phyloP scores from a whole-genome alignment of 805 yeast genomes.

The Tetrapisispora phaffii region DNA sequence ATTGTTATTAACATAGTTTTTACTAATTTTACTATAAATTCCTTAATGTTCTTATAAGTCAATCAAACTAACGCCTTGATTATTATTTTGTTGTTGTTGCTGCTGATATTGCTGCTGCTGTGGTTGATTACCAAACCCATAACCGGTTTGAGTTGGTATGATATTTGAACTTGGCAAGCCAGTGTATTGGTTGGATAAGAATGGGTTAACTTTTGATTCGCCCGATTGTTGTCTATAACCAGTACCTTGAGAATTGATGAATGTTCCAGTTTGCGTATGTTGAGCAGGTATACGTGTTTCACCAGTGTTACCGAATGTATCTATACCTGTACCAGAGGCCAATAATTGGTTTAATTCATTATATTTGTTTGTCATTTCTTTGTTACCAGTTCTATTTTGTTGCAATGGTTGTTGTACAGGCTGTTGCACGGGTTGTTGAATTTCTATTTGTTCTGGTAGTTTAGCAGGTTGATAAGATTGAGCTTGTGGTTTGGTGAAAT shows the following conservation, averaged over 20 bases:
- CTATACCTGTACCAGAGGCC: conserved; percentile 83
- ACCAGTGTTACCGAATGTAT: conserved; percentile 53
- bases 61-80: conserved; percentile 5
- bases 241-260: conserved; percentile 82
- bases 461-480: conserved; percentile 1
- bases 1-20: not conserved
- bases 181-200: conserved; percentile 55
- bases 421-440: conserved; percentile 1
- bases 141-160: conserved; percentile 83
- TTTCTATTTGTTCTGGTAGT: conserved; percentile 4
- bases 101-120: conserved; percentile 10
- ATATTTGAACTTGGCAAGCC: conserved; percentile 58
- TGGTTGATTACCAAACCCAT: conserved; percentile 80
- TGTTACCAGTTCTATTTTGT: conserved; percentile 44
- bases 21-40: not conserved
- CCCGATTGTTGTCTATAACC: conserved; percentile 49
- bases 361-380: conserved; percentile 45
- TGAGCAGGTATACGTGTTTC: conserved; percentile 77
- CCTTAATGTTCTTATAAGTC: conserved; percentile 1
- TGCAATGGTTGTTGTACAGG: conserved; percentile 31
- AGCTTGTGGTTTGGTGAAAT: conserved; percentile 2
- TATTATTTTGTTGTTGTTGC: conserved; percentile 10
- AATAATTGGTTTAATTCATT: conserved; percentile 69
- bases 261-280: conserved; percentile 71
- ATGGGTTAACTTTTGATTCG: conserved; percentile 34